phyloP scores from a whole-genome alignment of 169 alveolate genomes.

The Eimeria sp. region DNA sequence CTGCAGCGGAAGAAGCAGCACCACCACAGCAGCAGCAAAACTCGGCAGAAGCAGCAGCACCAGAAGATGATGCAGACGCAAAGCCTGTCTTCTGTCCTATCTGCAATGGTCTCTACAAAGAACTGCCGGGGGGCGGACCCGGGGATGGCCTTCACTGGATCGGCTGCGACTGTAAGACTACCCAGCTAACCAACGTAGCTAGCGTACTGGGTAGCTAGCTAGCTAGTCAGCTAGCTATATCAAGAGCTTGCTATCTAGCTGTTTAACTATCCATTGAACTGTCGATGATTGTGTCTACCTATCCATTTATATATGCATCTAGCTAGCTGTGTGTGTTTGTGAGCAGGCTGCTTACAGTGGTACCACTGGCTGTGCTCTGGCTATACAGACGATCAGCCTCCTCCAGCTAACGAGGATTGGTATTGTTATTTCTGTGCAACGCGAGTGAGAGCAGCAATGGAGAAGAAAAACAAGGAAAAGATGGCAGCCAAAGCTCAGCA shows the following conservation, averaged over 20 bases:
- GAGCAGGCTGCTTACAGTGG: slow-evolving; percentile 81
- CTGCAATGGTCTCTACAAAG: slow-evolving; percentile 78
- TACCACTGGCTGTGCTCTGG: slow-evolving; percentile 84
- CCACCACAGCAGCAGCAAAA: too few species aligned
- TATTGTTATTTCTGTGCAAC: slow-evolving; percentile 77
- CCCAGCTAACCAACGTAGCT: too few species aligned
- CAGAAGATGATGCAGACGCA: slow-evolving; percentile 21
- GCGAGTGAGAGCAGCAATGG: slow-evolving; percentile 19
- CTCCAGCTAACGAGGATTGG: slow-evolving; percentile 82
- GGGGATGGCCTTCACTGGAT: slow-evolving; percentile 83
- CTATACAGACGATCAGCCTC: slow-evolving; percentile 78
- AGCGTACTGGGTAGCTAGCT: too few species aligned
- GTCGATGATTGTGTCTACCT: too few species aligned
- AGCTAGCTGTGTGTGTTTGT: too few species aligned
- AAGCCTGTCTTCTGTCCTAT: slow-evolving; percentile 81
- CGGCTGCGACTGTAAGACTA: slow-evolving; percentile 81
- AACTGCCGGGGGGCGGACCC: slow-evolving; percentile 83
- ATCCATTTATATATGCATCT: too few species aligned
- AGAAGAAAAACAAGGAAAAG: slow-evolving; percentile 19
- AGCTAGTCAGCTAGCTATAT: neutral
- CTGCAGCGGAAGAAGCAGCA: too few species aligned
- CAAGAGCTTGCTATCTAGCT: too few species aligned
- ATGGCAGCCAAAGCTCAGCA: slow-evolving; percentile 13
- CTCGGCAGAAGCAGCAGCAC: too few species aligned
- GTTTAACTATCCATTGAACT: too few species aligned